Base-by-base conservation (phyloP, 2,329 filamentous ascomycete species). In the Fusarium aywerte region DNA sequence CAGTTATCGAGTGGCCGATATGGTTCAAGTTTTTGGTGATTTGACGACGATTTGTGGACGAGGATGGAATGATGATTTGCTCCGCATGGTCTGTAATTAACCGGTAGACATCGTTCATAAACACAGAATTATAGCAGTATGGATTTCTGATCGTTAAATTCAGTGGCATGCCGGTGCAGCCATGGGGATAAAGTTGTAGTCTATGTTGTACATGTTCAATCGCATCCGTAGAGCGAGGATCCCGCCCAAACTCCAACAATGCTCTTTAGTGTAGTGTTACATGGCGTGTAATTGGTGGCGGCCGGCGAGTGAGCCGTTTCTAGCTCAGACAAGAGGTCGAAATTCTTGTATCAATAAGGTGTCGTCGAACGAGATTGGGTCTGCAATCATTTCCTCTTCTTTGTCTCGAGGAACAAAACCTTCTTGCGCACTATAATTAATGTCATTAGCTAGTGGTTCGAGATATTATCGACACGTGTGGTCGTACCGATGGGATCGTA, bases 331-430 rank as follows among this genome's bases (percentile, higher is more conserved):
- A 64, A 35, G 48, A 59, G 44, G 36, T 52, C 38, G 32, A 42
- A 23, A 39, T 36, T 45, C 7, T 50, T 60, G 54, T 43, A 55
- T 45, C 45, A 55, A 45, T 56, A 50, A 56, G 36, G 39, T 60
- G 60, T 73, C 57, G 49, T 58, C 50, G 58, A 62, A 48, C 27
- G 49, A 58, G 33, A 23, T 31, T 43, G 48, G 18, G 12, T 13
- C 18, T 23, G 38, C 25, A 40, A 54, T 67, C 80, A 86, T 80
- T 86, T 89, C 78, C 90, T 90, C 77, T 93, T 91, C 78, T 97
- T 97, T 76, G 92, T 89, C 79, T 99, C 96, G 58, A 98, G 87
- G 81, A 99, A 99, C 29, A 99, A 85, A 31, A 99, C 96, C 82
- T 97, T 92, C 84, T 95, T 93, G 79, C 93, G 92, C 55, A 99